phyloP scores from a whole-genome alignment of 1,139 yeast species.

The Saccharomycopsis hybrid region DNA sequence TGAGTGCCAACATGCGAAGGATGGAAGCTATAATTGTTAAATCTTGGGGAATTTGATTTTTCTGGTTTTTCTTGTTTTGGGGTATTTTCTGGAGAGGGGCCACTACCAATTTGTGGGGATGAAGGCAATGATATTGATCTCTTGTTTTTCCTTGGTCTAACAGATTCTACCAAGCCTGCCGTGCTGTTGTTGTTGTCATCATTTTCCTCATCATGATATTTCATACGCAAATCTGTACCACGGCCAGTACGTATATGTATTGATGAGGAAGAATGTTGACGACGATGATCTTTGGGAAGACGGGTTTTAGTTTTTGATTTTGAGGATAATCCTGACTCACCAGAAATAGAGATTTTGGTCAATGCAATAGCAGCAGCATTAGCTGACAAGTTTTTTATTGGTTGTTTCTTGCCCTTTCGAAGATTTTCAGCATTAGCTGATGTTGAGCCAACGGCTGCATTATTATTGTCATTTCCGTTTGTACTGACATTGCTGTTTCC shows the following conservation, averaged over 20 bases:
- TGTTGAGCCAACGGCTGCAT: slow-evolving; percentile 23
- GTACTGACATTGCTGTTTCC: not conserved
- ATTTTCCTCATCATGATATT: slow-evolving; percentile 15
- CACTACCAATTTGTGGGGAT: slow-evolving; percentile 7
- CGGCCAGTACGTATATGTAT: slow-evolving; percentile 1
- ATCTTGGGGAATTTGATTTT: no score
- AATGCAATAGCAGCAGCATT: slow-evolving; percentile 25
- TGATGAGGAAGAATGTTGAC: slow-evolving; percentile 1
- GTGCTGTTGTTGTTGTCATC: slow-evolving; percentile 28
- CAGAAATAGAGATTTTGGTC: slow-evolving; percentile 26
- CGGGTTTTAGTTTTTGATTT: slow-evolving; percentile 18
- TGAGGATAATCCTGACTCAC: no score
- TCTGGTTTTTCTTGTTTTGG: no score
- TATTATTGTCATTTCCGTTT: no score
- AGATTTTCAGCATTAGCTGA: no score
- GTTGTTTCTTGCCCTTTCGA: not conserved
- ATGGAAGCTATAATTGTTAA: not conserved
- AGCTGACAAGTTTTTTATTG: slow-evolving; percentile 27
- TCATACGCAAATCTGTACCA: slow-evolving; percentile 15
- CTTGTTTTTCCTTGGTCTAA: not conserved
- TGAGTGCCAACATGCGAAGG: not conserved
- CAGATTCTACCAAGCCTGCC: not conserved
- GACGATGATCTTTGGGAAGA: slow-evolving; percentile 9
- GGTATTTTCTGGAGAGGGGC: no score
- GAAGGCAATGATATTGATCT: slow-evolving; percentile 11